phyloP scores from a whole-genome alignment of 1,284 basidiomycete genomes.

The Agaricales sp. region DNA sequence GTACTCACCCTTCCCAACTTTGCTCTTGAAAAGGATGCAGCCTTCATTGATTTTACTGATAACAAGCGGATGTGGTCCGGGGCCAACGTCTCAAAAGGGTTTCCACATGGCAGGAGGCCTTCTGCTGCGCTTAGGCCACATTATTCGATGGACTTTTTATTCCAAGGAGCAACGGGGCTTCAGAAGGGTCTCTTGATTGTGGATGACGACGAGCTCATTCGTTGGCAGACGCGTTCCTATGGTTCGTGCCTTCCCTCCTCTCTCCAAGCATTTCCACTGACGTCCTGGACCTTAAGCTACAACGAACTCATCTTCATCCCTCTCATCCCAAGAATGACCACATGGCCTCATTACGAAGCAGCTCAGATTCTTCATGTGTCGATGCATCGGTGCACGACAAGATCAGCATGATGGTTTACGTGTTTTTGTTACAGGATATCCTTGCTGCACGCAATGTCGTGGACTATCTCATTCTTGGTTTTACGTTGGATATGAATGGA shows the following conservation, averaged over 20 bases:
- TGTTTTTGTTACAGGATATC: conserved; percentile 62
- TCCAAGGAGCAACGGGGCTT: conserved; percentile 69
- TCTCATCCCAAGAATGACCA: conserved; percentile 56
- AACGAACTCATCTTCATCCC: conserved; percentile 76
- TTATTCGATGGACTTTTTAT: conserved; percentile 79
- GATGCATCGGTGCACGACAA: conserved; percentile 75
- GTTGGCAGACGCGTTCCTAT: conserved; percentile 85
- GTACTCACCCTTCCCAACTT: neutral
- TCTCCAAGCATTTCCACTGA: too few relatives aligned
- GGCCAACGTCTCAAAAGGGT: conserved; percentile 76
- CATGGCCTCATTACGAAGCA: conserved; percentile 72
- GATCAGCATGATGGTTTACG: conserved; percentile 64
- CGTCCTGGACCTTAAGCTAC: conserved; percentile 27
- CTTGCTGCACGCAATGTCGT: conserved; percentile 51
- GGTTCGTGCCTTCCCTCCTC: conserved; percentile 43
- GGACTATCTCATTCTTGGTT: conserved; percentile 68
- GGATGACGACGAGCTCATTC: conserved; percentile 69
- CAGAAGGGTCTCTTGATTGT: conserved; percentile 84
- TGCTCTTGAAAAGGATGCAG: conserved; percentile 53
- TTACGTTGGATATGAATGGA: conserved; percentile 55
- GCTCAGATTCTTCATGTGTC: conserved; percentile 67
- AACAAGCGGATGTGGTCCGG: conserved; percentile 72
- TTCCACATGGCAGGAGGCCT: conserved; percentile 67
- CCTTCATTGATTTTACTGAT: conserved; percentile 59
- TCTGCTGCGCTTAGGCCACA: conserved; percentile 46